phyloP scores from a whole-genome alignment of 2,329 filamentous ascomycete species.

The Harringtonia aguacate region DNA sequence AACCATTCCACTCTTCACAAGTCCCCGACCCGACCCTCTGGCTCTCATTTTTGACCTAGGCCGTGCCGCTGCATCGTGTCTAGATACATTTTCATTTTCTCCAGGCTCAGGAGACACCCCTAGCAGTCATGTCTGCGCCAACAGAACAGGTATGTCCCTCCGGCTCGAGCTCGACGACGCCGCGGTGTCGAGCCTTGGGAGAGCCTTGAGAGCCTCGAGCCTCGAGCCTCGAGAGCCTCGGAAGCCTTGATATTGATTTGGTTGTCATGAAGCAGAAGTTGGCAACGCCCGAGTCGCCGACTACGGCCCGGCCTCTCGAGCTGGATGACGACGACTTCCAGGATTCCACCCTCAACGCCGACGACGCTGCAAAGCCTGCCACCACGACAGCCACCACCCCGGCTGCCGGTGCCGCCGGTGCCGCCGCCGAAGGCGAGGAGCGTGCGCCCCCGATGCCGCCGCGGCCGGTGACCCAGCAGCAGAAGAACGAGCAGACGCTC shows the following conservation, averaged over 20 bases:
- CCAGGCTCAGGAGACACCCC: neutral
- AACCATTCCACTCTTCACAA: neutral
- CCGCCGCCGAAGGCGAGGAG: slow-evolving; percentile 18
- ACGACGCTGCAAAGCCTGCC: slow-evolving; percentile 19
- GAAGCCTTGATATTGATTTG: neutral
- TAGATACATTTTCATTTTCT: neutral
- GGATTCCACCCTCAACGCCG: slow-evolving; percentile 39
- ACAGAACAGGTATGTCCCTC: slow-evolving; percentile 18
- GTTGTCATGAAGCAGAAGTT: slow-evolving; percentile 28
- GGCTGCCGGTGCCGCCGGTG: slow-evolving; percentile 6
- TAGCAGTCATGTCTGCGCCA: slow-evolving; percentile 19
- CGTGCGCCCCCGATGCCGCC: slow-evolving; percentile 63
- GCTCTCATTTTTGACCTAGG: no score
- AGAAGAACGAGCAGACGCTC: slow-evolving; percentile 78
- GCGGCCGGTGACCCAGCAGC: slow-evolving; percentile 66
- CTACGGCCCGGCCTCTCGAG: slow-evolving; percentile 53
- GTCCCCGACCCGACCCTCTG: neutral
- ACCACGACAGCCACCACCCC: slow-evolving; percentile 18
- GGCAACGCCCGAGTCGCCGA: slow-evolving; percentile 49
- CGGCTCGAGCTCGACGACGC: neutral
- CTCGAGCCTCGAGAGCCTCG: neutral
- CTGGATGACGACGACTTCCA: slow-evolving; percentile 62
- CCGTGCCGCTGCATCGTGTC: neutral
- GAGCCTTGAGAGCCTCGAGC: neutral
- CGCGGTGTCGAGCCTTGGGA: neutral